Evolutionary conservation across 1,284 basidiomycete species (phyloP).

Genomic region (Trichosporon sp.): DNA sequence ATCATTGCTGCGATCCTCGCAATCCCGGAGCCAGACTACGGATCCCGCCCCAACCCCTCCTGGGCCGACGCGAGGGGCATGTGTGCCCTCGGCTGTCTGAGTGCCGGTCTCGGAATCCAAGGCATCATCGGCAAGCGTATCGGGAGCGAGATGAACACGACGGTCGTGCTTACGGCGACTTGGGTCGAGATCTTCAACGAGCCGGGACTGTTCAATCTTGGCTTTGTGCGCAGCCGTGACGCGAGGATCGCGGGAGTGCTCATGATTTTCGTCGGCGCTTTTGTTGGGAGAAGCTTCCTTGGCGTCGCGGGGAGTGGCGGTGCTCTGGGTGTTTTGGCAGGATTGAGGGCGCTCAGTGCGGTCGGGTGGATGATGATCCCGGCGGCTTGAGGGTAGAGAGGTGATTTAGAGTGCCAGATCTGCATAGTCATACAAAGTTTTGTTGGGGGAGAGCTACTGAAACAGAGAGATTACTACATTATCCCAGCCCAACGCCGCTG

Average conservation of each 20-base stretch:
- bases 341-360: neutral
- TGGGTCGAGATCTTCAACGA: conserved; percentile 82
- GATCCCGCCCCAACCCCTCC: conserved; percentile 55
- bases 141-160: conserved; percentile 65
- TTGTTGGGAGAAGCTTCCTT: conserved; percentile 59
- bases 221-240: conserved; percentile 58
- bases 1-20: conserved; percentile 59
- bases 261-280: conserved; percentile 68
- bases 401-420: neutral
- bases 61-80: conserved; percentile 65
- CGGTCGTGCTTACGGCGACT: conserved; percentile 61
- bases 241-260: conserved; percentile 64
- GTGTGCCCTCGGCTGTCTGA: conserved; percentile 66
- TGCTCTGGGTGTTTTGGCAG: neutral
- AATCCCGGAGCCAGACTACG: neutral
- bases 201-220: conserved; percentile 60
- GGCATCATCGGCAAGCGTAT: conserved; percentile 74
- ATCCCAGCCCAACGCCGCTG: too few species aligned
- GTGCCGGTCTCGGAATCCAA: conserved; percentile 64
- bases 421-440: too few species aligned
- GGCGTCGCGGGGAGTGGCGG: neutral
- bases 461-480: too few species aligned
- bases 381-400: neutral
- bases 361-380: neutral
- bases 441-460: too few species aligned